Conservation (phyloP, 208 protist species). For the Trypanosoma platydactyli region DNA sequence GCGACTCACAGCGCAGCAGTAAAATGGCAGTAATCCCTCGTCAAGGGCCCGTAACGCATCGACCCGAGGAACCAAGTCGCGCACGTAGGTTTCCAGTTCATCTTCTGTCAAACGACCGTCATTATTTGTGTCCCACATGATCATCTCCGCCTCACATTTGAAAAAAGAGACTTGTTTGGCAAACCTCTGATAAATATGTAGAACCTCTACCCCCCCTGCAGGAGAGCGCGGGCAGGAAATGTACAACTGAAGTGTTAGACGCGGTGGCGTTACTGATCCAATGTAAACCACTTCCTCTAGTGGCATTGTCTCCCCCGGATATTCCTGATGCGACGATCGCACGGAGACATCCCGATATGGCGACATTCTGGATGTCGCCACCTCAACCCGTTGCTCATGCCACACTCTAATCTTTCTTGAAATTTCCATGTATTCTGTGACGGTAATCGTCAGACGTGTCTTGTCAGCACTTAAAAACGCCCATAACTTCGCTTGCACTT, state of each 20-base stretch:
- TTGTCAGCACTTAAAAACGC: constrained; percentile 54
- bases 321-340: constrained; percentile 22
- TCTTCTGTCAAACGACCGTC: constrained; percentile 84
- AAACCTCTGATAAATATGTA: constrained; percentile 69
- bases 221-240: constrained; percentile 63
- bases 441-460: constrained; percentile 44
- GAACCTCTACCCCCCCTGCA: constrained; percentile 50
- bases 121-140: constrained; percentile 85
- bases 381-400: constrained; percentile 22
- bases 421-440: constrained; percentile 62
- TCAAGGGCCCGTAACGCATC: constrained; percentile 58
- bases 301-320: constrained; percentile 31
- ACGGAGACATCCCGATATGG: constrained; percentile 23
- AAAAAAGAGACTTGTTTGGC: constrained; percentile 83
- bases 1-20: constrained; percentile 88
- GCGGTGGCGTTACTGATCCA: constrained; percentile 42
- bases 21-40: constrained; percentile 79
- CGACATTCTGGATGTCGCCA: constrained; percentile 7
- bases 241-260: constrained; percentile 61
- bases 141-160: constrained; percentile 81
- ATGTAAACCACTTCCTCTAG: constrained; percentile 60
- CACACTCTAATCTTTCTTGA: constrained; percentile 47
- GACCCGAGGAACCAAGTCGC: constrained; percentile 70
- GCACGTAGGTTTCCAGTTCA: constrained; percentile 89
- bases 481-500: constrained; percentile 74